Percentiles rank a stretch among this genome's conserved stretches.
Conservation (phyloP, 2,329 filamentous ascomycete genomes). For the Bipolaris gigantea region DNA sequence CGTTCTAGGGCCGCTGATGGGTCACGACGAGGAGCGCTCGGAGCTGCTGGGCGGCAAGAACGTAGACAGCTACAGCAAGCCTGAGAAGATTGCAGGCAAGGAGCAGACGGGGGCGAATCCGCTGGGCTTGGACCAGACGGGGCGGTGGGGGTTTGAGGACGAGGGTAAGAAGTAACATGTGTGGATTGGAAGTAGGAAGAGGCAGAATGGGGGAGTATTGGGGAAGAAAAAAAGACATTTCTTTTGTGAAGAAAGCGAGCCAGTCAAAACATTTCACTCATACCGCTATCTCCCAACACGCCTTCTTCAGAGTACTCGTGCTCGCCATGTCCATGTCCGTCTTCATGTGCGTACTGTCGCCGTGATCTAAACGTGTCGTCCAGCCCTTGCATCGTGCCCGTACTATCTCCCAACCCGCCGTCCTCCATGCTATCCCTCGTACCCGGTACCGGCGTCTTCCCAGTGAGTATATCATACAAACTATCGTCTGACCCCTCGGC, state of each 20-base stretch:
- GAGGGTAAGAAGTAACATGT: slow-evolving; percentile 17
- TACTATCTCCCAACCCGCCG: slow-evolving; percentile 29
- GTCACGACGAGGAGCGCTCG: slow-evolving; percentile 39
- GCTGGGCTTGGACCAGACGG: slow-evolving; percentile 45
- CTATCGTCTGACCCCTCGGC: slow-evolving; percentile 49
- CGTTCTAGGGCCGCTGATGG: slow-evolving; percentile 41
- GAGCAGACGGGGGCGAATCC: slow-evolving; percentile 47
- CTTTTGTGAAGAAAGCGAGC: background rate
- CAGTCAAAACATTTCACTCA: slow-evolving; percentile 42
- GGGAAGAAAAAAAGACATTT: too few species aligned
- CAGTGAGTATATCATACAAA: slow-evolving; percentile 52
- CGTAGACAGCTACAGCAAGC: slow-evolving; percentile 43
- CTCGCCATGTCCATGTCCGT: background rate
- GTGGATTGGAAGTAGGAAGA: background rate
- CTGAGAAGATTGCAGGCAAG: slow-evolving; percentile 44
- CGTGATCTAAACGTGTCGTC: slow-evolving; percentile 52
- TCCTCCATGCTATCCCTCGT: slow-evolving; percentile 15
- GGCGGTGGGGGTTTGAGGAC: slow-evolving; percentile 42
- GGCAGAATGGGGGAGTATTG: background rate
- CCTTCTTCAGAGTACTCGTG: slow-evolving; percentile 5
- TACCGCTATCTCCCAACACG: slow-evolving; percentile 36
- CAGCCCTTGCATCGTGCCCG: slow-evolving; percentile 27
- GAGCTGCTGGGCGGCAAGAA: slow-evolving; percentile 46
- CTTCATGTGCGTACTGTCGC: slow-evolving; percentile 12
- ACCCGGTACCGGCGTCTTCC: slow-evolving; percentile 47